Evolutionary conservation across 257 asterid species (phyloP).

Genomic region (Solanum sejunctum): DNA sequence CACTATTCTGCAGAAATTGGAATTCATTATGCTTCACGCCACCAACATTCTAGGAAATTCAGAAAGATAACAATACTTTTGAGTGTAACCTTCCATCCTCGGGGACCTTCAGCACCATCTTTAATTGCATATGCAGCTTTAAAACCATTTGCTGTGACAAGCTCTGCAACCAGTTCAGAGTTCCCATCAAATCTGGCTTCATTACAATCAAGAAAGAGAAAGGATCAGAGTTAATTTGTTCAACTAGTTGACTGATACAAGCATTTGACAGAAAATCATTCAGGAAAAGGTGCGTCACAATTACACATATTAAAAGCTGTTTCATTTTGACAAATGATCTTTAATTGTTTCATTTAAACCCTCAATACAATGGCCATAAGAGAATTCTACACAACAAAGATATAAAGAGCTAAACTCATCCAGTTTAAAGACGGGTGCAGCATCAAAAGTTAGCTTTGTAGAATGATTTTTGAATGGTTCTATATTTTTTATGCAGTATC

Average conservation of each 20-base stretch:
- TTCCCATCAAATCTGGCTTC: constrained; percentile 99
- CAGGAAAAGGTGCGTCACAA: background rate
- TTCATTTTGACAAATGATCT: background rate
- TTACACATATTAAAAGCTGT: background rate
- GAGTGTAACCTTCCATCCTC: constrained; percentile 61
- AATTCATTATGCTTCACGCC: background rate
- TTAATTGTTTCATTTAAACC: background rate
- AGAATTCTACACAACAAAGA: background rate
- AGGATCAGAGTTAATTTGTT: constrained; percentile 1
- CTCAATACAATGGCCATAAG: background rate
- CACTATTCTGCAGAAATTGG: constrained; percentile 55
- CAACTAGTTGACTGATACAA: background rate
- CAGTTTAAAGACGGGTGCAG: too few species aligned
- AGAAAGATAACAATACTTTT: background rate
- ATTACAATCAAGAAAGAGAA: constrained; percentile 28
- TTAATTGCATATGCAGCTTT: constrained; percentile 90
- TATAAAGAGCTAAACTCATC: background rate
- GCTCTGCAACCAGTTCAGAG: constrained; percentile 96
- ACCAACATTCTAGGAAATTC: background rate
- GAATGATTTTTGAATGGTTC: background rate
- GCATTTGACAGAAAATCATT: background rate
- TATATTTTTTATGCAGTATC: background rate
- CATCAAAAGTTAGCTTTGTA: background rate
- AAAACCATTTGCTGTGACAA: constrained; percentile 82
- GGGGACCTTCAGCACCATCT: constrained; percentile 84